A percentile compares a stretch with the other conserved stretches of the same genome.
Evolutionary conservation across 306 rosid genomes (phyloP).

Genomic region (Begonia peltatifolia): DNA sequence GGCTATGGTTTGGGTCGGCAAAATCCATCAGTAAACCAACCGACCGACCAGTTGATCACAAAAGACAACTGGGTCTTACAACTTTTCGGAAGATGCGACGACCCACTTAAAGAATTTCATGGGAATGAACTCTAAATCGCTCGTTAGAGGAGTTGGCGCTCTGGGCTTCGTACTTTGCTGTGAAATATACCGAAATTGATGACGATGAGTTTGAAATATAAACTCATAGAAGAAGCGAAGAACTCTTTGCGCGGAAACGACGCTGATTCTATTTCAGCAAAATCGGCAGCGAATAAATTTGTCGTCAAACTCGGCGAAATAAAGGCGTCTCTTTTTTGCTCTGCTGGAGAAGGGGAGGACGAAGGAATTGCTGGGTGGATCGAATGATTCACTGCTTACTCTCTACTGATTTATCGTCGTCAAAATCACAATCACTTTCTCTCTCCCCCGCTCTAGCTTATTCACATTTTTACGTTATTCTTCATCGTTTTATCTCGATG

Average conservation of each 20-base stretch:
- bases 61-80: conserved; percentile 13
- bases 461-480: too few species aligned
- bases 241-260: not conserved
- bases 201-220: not conserved
- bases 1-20: conserved; percentile 9
- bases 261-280: not conserved
- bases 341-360: not conserved
- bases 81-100: too few species aligned
- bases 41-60: conserved; percentile 9
- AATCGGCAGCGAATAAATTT: not conserved
- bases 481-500: too few species aligned
- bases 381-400: not conserved
- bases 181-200: not conserved
- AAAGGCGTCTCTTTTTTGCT: not conserved
- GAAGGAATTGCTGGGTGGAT: not conserved
- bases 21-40: conserved; percentile 30
- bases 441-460: not conserved
- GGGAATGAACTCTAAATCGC: not conserved
- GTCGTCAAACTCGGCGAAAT: not conserved
- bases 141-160: not conserved
- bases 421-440: not conserved
- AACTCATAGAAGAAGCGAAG: not conserved
- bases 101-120: conserved; percentile 1
- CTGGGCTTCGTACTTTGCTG: not conserved
- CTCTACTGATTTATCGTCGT: not conserved